Base-by-base conservation (phyloP, 1,284 basidiomycete species). In the Leccinum cinnamomeum region DNA sequence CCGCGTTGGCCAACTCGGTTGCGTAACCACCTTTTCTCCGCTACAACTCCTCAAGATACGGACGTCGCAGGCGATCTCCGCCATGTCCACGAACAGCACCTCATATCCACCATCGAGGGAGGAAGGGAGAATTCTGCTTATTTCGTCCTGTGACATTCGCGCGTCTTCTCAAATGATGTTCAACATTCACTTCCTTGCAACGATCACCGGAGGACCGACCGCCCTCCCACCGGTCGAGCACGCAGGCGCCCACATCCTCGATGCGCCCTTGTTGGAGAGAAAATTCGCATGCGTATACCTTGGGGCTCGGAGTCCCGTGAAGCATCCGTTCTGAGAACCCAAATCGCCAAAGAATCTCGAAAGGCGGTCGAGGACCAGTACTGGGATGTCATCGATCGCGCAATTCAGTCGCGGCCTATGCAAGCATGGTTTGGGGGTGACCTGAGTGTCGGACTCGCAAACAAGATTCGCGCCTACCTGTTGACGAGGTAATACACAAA, bases 291-390 rank as follows among this genome's bases (percentile, higher is more conserved):
- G 87, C 41, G 80, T 82, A n/a, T 90, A 92, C 71, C 81, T 91
- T 67, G 81, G 89, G 65, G 84, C 75, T 81, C 84, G 64, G 87
- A 88, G 53, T 83, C 87, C 84, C 25, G 84, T 12, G 89, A 91
- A 51, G 86, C 88, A 0, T 76, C 25, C 25, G 25, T 28, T 28
- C 25, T 28, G 25, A 28, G 25, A 53, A 78, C 79, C 50, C 89
- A 89, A 65, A 91, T 95, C 61, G 85, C 90, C 16, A 80, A 79
- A 54, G 93, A 92, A 30, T 86, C 91, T 0, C 78, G 88, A 25
- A 84, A 86, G 60, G 91, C 90, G 14, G 79, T 95, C 8, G 91
- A 95, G 70, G 87, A 89, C 67, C 92, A 94, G 70, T 97, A 94
- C 72, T 93, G 90, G 84, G 85, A 89, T 59, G 83, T 95, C 59